Evolutionary conservation across 2,329 filamentous ascomycete genomes (phyloP), one percentile per base, ranked within the genome.

Genomic region (Sporothrix brunneoviolacea): DNA sequence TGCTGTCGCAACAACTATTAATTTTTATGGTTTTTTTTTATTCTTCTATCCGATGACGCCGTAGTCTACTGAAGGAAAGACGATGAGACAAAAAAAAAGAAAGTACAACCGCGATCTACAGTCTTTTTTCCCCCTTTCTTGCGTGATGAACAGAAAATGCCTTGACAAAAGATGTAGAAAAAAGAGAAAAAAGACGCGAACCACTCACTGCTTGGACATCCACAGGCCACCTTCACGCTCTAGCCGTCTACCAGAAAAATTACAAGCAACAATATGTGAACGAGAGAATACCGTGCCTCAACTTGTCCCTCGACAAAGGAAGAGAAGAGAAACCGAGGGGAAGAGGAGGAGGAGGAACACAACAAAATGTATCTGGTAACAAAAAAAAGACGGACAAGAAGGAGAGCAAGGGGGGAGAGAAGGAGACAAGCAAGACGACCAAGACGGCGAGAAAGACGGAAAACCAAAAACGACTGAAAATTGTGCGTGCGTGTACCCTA

Each of bases 41-140:
- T 45, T 47, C 35, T 47, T 47, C 44, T 47, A 47, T 47, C 44
- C 44, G 37, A 39, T 47, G 44, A 39, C 44, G 44, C 44, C 35
- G 44, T 39, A 47, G 33, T 47, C 44, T 47, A 32, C 28, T 45
- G 28, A 39, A 28, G n/a, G 4, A 32, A 19, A n/a, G 33, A 39
- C 18, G 28, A n/a, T 21, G 41, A 28, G 36, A 30, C 13, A 27
- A 18, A 19, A 24, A 21, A 19, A 4, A 30, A 33, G 15, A 41
- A 15, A 7, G 21, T 24, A 37, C 24, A 37, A 36, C 10, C 24
- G 24, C 8, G 5, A 15, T 28, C 24, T 28, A 28, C 24, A 28
- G 24, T 28, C 24, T 28, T 28, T 28, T 28, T 28, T 28, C 10
- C 24, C 24, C 24, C 24, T 28, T 5, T 28, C 24, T 28, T 28